Conservation (phyloP, 805 yeast species). For the Lipomyces mesembrius region DNA sequence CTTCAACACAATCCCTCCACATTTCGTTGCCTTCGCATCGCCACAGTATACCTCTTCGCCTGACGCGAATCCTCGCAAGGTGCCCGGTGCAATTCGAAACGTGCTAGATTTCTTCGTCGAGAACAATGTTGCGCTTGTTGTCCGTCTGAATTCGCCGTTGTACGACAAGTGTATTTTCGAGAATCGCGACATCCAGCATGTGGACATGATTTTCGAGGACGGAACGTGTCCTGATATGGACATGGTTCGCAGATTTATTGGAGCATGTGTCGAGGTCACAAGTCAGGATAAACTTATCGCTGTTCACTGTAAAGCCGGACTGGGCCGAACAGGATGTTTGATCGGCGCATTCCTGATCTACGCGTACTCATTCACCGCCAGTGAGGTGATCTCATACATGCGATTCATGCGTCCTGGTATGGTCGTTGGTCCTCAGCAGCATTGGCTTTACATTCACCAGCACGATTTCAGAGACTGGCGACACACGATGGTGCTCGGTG, state of each 20-base stretch:
- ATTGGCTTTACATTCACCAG: slow-evolving; percentile 96
- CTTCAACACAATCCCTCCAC: slow-evolving; percentile 86
- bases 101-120: slow-evolving; percentile 77
- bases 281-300: slow-evolving; percentile 78
- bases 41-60: slow-evolving; percentile 58
- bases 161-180: slow-evolving; percentile 86
- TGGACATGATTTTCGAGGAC: slow-evolving; percentile 96
- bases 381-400: slow-evolving; percentile 95
- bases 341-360: slow-evolving; percentile 97
- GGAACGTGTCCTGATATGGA: slow-evolving; percentile 98
- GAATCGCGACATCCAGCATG: slow-evolving; percentile 79
- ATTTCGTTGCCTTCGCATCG: slow-evolving; percentile 96
- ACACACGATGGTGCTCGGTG: slow-evolving; percentile 50
- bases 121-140: slow-evolving; percentile 83
- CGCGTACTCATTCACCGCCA: slow-evolving; percentile 96
- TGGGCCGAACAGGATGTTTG: slow-evolving; percentile 96
- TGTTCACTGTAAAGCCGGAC: slow-evolving; percentile 98
- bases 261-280: slow-evolving; percentile 91
- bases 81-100: slow-evolving; percentile 57
- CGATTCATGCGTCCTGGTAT: slow-evolving; percentile 96
- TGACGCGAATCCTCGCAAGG: slow-evolving; percentile 40
- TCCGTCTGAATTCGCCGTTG: slow-evolving; percentile 87
- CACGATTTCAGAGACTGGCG: slow-evolving; percentile 96
- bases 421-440: slow-evolving; percentile 99
- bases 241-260: slow-evolving; percentile 87